These are phyloP conservation scores for Kuraishia cidri DNA, from an alignment of 805 yeast species.

Conservation along the genomic window DNA sequence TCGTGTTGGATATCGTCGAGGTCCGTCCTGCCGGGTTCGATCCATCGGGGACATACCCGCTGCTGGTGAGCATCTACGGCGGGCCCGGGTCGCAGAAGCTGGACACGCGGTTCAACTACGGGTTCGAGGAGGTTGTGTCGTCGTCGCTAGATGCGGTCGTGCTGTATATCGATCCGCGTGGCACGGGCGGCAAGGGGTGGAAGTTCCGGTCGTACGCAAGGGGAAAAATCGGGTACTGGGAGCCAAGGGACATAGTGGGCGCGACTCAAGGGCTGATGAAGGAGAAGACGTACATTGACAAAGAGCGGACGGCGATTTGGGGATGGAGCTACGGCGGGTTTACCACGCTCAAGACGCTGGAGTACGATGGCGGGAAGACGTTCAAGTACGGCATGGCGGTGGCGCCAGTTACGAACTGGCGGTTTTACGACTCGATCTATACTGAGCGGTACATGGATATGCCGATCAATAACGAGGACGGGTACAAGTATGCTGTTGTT, in stretches of 20 bases:
- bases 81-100: constrained; percentile 74
- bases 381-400: constrained; percentile 76
- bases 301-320: constrained; percentile 58
- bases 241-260: constrained; percentile 57
- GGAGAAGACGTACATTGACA: constrained; percentile 38
- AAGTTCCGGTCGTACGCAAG: constrained; percentile 45
- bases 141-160: constrained; percentile 53
- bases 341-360: constrained; percentile 64
- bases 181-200: constrained; percentile 81
- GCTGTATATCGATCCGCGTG: constrained; percentile 68
- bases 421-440: constrained; percentile 65
- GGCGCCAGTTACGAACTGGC: constrained; percentile 83
- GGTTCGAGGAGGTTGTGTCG: constrained; percentile 51
- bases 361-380: constrained; percentile 48
- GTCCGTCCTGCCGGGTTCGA: constrained; percentile 52
- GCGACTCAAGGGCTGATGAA: constrained; percentile 41
- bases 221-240: constrained; percentile 62
- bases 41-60: constrained; percentile 38
- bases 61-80: constrained; percentile 64
- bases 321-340: constrained; percentile 91
- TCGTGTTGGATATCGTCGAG: constrained; percentile 45
- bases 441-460: constrained; percentile 69
- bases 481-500: constrained; percentile 39
- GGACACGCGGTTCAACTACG: constrained; percentile 33
- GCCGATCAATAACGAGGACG: constrained; percentile 39